Evolutionary conservation across 306 rosid species (phyloP).

Genomic region (Fragaria iinumae): DNA sequence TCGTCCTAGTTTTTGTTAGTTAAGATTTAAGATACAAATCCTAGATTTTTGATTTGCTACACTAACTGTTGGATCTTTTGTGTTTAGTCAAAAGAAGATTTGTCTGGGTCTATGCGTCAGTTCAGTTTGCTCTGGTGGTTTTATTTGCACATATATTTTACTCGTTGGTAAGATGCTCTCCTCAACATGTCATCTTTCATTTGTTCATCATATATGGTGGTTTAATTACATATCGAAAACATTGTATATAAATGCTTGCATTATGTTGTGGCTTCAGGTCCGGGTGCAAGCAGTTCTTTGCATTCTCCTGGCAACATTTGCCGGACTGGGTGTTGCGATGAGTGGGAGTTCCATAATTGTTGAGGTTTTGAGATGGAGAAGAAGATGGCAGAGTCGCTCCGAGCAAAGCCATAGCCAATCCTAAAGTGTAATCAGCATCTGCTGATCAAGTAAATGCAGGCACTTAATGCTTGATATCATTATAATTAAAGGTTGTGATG

Average conservation of each 20-base stretch:
- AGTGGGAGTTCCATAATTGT: constrained; percentile 78
- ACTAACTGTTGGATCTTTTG: constrained; percentile 21
- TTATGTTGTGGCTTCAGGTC: constrained; percentile 48
- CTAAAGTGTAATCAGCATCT: constrained; percentile 15
- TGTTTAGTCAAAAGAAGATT: constrained; percentile 72
- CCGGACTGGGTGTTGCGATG: constrained; percentile 87
- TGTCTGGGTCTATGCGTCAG: constrained; percentile 79
- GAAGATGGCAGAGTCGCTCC: constrained; percentile 42
- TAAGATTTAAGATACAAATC: neutral
- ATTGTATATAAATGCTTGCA: neutral
- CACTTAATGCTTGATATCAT: constrained; percentile 10
- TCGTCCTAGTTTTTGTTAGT: neutral
- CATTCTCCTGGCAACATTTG: constrained; percentile 83
- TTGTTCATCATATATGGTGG: neutral
- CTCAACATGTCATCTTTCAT: constrained; percentile 13
- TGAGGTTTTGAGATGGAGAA: constrained; percentile 59
- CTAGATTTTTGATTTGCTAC: neutral
- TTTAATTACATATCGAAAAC: neutral
- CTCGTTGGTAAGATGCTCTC: constrained; percentile 59
- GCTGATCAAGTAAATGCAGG: constrained; percentile 28
- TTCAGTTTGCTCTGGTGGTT: constrained; percentile 79
- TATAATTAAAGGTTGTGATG: neutral
- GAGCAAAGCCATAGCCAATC: constrained; percentile 36
- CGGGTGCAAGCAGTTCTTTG: constrained; percentile 71
- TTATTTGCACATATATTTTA: constrained; percentile 85